phyloP scores from a whole-genome alignment of 805 yeast genomes.

The Cyberlindnera amylophila region DNA sequence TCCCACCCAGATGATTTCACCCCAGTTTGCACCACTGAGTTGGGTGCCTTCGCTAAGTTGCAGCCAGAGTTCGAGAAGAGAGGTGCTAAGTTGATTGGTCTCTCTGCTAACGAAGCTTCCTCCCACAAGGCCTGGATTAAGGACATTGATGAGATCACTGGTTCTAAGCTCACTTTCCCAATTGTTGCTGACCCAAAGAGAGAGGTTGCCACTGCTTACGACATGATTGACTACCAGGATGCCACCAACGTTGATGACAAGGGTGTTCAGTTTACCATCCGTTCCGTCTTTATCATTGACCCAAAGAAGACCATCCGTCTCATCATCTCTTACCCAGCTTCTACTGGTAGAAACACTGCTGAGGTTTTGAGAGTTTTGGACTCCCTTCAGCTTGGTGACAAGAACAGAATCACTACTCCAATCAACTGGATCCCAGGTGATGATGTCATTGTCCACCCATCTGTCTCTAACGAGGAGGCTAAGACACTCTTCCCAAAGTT shows the following conservation, averaged over 20 bases:
- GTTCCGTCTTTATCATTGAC: slow-evolving; percentile 71
- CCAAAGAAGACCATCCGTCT: slow-evolving; percentile 61
- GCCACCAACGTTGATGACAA: slow-evolving; percentile 62
- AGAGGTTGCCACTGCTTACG: slow-evolving; percentile 57
- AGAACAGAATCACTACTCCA: slow-evolving; percentile 62
- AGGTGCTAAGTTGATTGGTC: slow-evolving; percentile 62
- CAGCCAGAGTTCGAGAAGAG: slow-evolving; percentile 66
- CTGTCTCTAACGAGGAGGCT: slow-evolving; percentile 57
- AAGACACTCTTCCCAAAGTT: slow-evolving; percentile 57
- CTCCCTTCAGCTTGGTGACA: slow-evolving; percentile 63
- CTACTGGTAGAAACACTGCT: slow-evolving; percentile 73
- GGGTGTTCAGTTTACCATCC: slow-evolving; percentile 62
- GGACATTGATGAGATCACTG: slow-evolving; percentile 67
- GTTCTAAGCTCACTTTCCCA: slow-evolving; percentile 56
- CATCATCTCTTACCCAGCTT: slow-evolving; percentile 65
- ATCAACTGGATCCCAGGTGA: slow-evolving; percentile 71
- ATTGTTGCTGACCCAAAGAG: slow-evolving; percentile 64
- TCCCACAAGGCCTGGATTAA: slow-evolving; percentile 67
- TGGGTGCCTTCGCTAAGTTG: slow-evolving; percentile 70
- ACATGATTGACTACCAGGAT: slow-evolving; percentile 70
- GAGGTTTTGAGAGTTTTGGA: slow-evolving; percentile 69
- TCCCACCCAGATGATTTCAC: slow-evolving; percentile 79
- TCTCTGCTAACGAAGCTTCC: slow-evolving; percentile 59
- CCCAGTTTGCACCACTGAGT: slow-evolving; percentile 76
- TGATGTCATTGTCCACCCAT: slow-evolving; percentile 70